A percentile compares a stretch with the other conserved stretches of the same genome.
These are phyloP conservation scores for Moesziomyces parantarcticus DNA, from an alignment of 1,284 basidiomycete species.

Conservation along the genomic window DNA sequence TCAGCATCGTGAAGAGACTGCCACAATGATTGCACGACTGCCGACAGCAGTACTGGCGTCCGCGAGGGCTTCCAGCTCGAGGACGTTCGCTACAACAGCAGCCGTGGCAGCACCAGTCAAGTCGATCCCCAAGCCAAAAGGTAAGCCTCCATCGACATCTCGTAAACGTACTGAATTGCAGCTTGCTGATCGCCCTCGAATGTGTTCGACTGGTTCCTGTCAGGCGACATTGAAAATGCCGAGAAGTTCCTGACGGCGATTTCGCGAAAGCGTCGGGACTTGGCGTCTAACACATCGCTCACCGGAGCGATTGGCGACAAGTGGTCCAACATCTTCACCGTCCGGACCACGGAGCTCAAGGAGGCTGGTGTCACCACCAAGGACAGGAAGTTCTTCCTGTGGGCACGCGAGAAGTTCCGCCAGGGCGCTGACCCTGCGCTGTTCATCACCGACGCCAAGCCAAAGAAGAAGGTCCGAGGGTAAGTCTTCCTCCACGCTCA, in stretches of 20 bases:
- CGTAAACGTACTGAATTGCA: too few relatives aligned
- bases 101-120: conserved; percentile 13
- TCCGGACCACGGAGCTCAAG: conserved; percentile 74
- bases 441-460: conserved; percentile 76
- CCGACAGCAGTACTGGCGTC: conserved; percentile 8
- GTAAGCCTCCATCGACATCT: not conserved
- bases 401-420: conserved; percentile 83
- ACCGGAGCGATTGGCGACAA: conserved; percentile 68
- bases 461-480: conserved; percentile 79
- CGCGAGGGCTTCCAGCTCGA: conserved; percentile 13
- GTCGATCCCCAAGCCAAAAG: conserved; percentile 18
- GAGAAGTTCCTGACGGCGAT: conserved; percentile 77
- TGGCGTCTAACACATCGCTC: conserved; percentile 66
- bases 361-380: conserved; percentile 75
- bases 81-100: conserved; percentile 20
- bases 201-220: not conserved
- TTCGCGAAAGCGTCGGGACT: conserved; percentile 77
- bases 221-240: conserved; percentile 21
- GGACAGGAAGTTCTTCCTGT: conserved; percentile 81
- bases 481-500: conserved; percentile 9
- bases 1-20: not conserved
- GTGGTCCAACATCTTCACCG: conserved; percentile 79
- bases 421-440: conserved; percentile 72
- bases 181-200: not conserved
- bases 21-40: conserved; percentile 19